Evolutionary conservation across 768 basidiomycete genomes (phyloP), one percentile per base, ranked within the genome.

Genomic region (Mycena vitilis): DNA sequence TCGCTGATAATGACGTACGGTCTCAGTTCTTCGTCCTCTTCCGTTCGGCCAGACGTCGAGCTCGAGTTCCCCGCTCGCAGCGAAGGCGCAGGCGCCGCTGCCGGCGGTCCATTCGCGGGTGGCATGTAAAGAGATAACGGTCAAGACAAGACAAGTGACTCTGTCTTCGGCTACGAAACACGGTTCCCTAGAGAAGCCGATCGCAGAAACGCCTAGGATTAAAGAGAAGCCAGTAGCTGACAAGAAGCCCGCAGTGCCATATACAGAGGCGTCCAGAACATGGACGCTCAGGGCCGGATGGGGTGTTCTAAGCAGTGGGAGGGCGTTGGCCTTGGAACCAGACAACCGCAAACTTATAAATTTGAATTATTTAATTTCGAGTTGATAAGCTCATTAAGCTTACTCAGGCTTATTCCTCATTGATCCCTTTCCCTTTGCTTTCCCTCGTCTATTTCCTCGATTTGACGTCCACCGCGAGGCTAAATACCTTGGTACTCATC

Each of bases 1-100:
- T 93, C 88, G 63, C 82, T 83, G 10, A 88, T 88, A 68, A 95
- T 89, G 70, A 95, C 85, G 74, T 95, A 95, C 34, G 94, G 94
- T 72, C 82, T 86, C 52, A 88, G 83, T 71, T 94, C 91, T 67
- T 92, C 89, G 68, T 93, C 91, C 64, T 92, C 90, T 12, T 78
- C 74, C 25, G 67, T 37, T 11, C 65, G 67, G 18, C 54, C 65
- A 7, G 67, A 58, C 10, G 44, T n/a, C 34, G 71, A 68, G 60
- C 63, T 71, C 38, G 72, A 64, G 56, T 69, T 70, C 10, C 44
- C 40, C 22, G 65, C 52, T 45, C 70, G 70, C 53, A 47, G 40
- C 47, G 65, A 20, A 49, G 55, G 47, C 15, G 51, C 62, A 54
- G 63, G 63, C n/a, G 23, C 59, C 55, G 63, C 54, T 7, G 60